Conservation (phyloP, 495 filamentous ascomycete genomes). For the Penicillium salamii region DNA sequence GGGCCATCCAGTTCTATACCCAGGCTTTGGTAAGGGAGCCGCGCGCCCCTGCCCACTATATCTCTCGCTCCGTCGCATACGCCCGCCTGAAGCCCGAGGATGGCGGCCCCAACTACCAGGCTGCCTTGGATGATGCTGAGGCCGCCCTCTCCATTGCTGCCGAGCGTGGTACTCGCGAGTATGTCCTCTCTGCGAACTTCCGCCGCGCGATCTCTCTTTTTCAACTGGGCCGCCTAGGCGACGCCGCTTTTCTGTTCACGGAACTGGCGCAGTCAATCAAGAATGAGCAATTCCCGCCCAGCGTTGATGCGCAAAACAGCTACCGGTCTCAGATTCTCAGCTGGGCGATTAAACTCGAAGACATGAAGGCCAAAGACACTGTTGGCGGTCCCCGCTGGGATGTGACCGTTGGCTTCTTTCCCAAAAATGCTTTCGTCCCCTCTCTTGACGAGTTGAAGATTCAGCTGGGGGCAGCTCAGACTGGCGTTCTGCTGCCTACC, state of each 20-base stretch:
- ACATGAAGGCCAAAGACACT: no score
- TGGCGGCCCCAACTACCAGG: conserved; percentile 43
- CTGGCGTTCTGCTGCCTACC: no score
- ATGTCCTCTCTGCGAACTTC: conserved; percentile 77
- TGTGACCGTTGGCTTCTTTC: no score
- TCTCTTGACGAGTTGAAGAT: no score
- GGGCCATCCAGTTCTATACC: conserved; percentile 76
- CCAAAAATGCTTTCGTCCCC: no score
- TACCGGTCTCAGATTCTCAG: no score
- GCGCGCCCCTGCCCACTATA: conserved; percentile 75
- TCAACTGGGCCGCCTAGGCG: conserved; percentile 66
- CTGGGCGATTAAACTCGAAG: no score
- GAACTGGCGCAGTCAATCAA: conserved; percentile 30
- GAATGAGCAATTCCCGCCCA: background rate
- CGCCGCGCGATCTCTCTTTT: conserved; percentile 74
- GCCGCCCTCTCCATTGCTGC: conserved; percentile 65
- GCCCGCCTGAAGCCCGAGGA: conserved; percentile 57
- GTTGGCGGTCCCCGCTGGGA: no score
- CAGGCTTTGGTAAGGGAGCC: conserved; percentile 64
- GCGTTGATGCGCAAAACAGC: no score
- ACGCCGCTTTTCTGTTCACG: conserved; percentile 70
- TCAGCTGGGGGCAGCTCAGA: no score
- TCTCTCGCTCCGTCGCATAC: conserved; percentile 83
- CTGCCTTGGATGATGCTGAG: conserved; percentile 78
- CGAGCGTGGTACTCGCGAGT: conserved; percentile 73